These are phyloP conservation scores for Ceratocystis colombiana DNA, from an alignment of 2,329 filamentous ascomycete species.

Conservation along the genomic window DNA sequence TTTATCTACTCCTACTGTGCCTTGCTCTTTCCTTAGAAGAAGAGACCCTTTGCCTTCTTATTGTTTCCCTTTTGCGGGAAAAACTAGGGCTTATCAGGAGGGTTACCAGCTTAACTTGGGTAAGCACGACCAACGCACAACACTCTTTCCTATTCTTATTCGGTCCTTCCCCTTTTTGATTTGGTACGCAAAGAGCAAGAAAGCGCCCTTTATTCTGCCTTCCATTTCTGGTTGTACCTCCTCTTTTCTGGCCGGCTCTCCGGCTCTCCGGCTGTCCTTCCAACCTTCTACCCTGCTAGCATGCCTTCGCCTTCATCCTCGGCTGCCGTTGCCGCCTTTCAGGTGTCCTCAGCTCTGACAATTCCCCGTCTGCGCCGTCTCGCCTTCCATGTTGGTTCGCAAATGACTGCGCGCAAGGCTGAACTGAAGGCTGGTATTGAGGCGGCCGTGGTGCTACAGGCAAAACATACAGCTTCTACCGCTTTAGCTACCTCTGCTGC, in stretches of 20 bases:
- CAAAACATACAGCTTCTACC: background rate
- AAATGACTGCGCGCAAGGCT: constrained; percentile 15
- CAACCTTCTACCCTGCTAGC: background rate
- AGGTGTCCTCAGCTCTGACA: constrained; percentile 13
- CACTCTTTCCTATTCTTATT: no score
- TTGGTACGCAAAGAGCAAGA: no score
- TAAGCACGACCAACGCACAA: no score
- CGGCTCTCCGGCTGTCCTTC: background rate
- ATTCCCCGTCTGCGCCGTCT: constrained; percentile 9
- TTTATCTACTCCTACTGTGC: no score
- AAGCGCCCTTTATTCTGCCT: no score
- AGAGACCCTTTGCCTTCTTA: no score
- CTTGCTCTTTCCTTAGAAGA: no score
- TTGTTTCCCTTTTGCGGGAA: no score
- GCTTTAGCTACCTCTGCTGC: background rate
- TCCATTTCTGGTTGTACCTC: no score
- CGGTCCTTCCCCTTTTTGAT: no score
- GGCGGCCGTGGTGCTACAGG: background rate
- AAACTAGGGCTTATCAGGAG: no score
- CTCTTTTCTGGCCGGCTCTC: background rate
- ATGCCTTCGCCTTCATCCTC: background rate
- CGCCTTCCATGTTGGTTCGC: constrained; percentile 19
- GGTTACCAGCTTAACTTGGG: no score
- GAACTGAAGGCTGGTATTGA: constrained; percentile 5
- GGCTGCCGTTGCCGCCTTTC: constrained; percentile 5